These are phyloP conservation scores for Musa troglodytarum DNA, from an alignment of 176 grass and related monocot species.

Conservation along the genomic window DNA sequence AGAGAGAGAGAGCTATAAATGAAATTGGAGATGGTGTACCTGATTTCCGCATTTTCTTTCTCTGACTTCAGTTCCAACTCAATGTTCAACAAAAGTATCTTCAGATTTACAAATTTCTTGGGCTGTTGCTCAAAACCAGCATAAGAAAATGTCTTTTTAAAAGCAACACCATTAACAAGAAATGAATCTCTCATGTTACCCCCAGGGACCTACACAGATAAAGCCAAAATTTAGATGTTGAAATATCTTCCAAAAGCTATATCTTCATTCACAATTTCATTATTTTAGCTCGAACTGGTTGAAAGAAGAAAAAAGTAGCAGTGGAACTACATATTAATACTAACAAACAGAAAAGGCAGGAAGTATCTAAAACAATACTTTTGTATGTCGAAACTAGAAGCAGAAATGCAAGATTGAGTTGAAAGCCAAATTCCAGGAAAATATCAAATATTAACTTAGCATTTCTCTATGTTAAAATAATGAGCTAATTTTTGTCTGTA, in stretches of 20 bases:
- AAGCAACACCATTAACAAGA: conserved; percentile 89
- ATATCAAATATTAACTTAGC: no score
- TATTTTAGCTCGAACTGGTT: not conserved
- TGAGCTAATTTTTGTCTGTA: no score
- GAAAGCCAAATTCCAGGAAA: not conserved
- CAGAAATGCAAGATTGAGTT: not conserved
- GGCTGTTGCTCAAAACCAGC: conserved; percentile 95
- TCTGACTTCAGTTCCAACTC: conserved; percentile 90
- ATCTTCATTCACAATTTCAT: not conserved
- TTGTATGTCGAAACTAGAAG: not conserved
- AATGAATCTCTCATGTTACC: conserved; percentile 95
- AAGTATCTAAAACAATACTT: not conserved
- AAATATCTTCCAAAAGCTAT: not conserved
- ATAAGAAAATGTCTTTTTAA: conserved; percentile 96
- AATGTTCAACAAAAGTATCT: conserved; percentile 92
- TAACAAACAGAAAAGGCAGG: not conserved
- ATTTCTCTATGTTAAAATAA: no score
- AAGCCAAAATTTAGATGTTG: not conserved
- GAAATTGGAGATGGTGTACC: conserved; percentile 26
- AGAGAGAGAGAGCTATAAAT: not conserved
- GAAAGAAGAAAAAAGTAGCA: no score
- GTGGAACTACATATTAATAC: not conserved
- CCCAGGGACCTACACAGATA: conserved; percentile 59
- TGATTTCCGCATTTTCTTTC: conserved; percentile 99
- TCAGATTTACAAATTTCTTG: conserved; percentile 82